These are phyloP conservation scores for Biancaea sappan DNA, from an alignment of 306 rosid species.

Conservation along the genomic window DNA sequence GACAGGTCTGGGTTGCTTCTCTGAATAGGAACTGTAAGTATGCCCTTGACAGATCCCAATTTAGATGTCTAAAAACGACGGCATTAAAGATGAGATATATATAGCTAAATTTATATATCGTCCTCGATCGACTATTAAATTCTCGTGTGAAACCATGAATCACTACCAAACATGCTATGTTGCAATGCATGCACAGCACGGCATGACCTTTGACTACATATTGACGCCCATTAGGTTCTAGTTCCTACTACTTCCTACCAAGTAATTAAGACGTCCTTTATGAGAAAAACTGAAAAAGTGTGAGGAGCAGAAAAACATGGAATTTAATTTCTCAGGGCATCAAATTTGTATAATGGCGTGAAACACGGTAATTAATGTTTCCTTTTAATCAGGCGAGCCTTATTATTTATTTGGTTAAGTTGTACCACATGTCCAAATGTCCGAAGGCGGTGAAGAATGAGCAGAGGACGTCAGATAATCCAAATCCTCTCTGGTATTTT, in stretches of 20 bases:
- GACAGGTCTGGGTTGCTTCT: conserved; percentile 30
- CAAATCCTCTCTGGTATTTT: too few species aligned
- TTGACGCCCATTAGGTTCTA: too few species aligned
- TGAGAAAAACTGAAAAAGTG: background rate
- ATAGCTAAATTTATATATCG: too few species aligned
- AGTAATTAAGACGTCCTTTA: background rate
- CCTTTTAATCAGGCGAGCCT: background rate
- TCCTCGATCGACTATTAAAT: background rate
- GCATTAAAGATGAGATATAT: too few species aligned
- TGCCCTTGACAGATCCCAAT: conserved; percentile 29
- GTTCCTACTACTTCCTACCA: too few species aligned
- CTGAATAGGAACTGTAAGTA: conserved; percentile 30
- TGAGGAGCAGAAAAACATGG: background rate
- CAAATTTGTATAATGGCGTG: background rate
- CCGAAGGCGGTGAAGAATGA: too few species aligned
- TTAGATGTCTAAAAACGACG: conserved; percentile 19
- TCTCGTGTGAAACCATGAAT: conserved; percentile 13
- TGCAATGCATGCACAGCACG: background rate
- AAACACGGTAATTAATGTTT: background rate
- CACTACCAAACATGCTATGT: background rate
- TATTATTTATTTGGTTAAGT: too few species aligned
- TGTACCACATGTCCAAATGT: too few species aligned
- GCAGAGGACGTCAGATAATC: too few species aligned
- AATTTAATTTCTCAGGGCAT: background rate
- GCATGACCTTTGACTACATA: background rate